phyloP scores from a whole-genome alignment of 495 filamentous ascomycete species.

The Chaetomidium leptoderma region DNA sequence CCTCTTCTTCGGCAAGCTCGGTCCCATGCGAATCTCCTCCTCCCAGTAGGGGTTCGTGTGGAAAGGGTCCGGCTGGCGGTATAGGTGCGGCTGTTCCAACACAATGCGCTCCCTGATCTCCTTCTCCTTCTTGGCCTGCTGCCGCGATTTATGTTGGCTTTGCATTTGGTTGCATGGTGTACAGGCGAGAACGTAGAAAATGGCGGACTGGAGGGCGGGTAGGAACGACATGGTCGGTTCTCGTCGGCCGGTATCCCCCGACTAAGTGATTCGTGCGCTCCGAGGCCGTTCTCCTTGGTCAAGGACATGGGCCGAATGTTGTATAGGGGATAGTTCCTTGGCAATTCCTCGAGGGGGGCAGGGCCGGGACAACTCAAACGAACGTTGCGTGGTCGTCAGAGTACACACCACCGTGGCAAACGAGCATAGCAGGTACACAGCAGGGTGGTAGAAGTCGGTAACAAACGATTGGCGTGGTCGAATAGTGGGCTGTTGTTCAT shows the following conservation, averaged over 20 bases:
- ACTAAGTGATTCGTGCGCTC: background rate
- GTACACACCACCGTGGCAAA: background rate
- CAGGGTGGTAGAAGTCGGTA: background rate
- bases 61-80: conserved; percentile 75
- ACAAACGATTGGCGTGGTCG: background rate
- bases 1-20: conserved; percentile 62
- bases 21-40: conserved; percentile 77
- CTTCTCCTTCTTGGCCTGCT: conserved; percentile 57
- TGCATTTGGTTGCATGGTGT: conserved; percentile 67
- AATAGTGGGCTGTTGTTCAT: background rate
- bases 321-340: too few relatives aligned
- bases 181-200: conserved; percentile 83
- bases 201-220: conserved; percentile 65
- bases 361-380: background rate
- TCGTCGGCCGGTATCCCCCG: background rate
- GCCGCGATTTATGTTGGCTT: conserved; percentile 60
- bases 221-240: conserved; percentile 48
- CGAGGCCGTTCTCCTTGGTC: background rate
- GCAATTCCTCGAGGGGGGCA: background rate
- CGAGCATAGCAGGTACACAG: background rate
- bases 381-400: background rate
- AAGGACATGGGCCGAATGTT: background rate
- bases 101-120: conserved; percentile 56
- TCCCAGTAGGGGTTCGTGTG: conserved; percentile 81
- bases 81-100: conserved; percentile 64